A percentile compares a stretch with the other conserved stretches of the same genome.
Conservation (phyloP, 208 protist genomes). For the Giardia duodenalis region DNA sequence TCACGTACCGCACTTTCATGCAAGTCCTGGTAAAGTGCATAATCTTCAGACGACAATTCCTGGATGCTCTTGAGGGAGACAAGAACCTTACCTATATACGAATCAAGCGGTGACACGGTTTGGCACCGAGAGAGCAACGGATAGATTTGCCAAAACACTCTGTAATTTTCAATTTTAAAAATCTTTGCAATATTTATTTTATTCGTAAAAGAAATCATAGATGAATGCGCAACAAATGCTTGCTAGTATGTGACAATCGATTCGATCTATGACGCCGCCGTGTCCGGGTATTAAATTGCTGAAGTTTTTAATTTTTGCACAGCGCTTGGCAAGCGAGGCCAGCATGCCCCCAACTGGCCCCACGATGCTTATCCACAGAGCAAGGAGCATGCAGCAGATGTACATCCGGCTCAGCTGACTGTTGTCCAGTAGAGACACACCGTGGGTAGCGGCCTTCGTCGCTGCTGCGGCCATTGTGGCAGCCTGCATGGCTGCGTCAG, state of each 20-base stretch:
- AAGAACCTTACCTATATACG: neutral
- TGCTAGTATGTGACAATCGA: constrained; percentile 74
- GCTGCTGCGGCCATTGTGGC: neutral
- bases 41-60: neutral
- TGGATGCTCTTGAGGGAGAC: neutral
- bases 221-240: neutral
- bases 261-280: constrained; percentile 84
- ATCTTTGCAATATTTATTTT: too few relatives aligned
- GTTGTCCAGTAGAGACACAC: neutral
- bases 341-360: constrained; percentile 94
- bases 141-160: too few relatives aligned
- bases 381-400: constrained; percentile 60
- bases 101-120: neutral
- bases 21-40: neutral
- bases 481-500: neutral
- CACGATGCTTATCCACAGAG: constrained; percentile 75
- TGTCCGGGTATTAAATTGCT: constrained; percentile 84
- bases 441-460: neutral
- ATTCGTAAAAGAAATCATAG: too few relatives aligned
- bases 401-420: neutral
- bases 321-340: constrained; percentile 82
- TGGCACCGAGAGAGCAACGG: too few relatives aligned
- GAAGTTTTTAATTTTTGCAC: constrained; percentile 91
- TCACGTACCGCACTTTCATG: neutral
- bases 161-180: too few relatives aligned